Evolutionary conservation across 176 grass and related monocot genomes (phyloP), one percentile per base, ranked within the genome.

Genomic region (Oryza meyeriana): DNA sequence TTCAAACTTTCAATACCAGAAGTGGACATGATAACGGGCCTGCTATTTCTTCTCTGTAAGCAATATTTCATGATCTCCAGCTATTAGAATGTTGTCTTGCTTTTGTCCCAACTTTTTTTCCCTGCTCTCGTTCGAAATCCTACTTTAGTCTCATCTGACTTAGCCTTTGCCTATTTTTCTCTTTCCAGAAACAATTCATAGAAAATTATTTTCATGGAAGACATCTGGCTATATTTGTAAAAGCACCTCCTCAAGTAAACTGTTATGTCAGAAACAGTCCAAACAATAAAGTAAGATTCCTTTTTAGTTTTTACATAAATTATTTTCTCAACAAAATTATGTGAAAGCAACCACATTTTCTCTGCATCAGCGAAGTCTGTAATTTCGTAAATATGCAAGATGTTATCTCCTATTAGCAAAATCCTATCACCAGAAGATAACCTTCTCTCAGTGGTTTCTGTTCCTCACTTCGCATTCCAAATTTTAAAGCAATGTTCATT

Each of bases 21-120:
- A 48, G 11, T 11, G 55, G 13, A 11, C 47, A 33, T 12, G 28
- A 66, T 6, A 44, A 2, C 3, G 62, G 34, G 25, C 64, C 71
- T 76, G 40, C 28, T 77, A 40, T 64, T 82, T 64, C 32, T 85
- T 65, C 52, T 52, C 41, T 66, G 61, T 12, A 26, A 80, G 69
- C 12, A 66, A 16, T 24, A 16, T 75, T n/a, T 57, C 22, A 8
- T 57, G 30, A 12, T 17, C 47, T 59, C 34, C 75, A 18, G 6
- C 74, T 74, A 8, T 33, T 86, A 47, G 33, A 72, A 31, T 1
- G 64, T 67, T 47, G 14, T 72, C 34, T 33, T 69, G 45, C 32
- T 12, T 36, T 22, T 35, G 20, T 18, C 62, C 16, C 34, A 41
- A 41, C 10, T 7, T 27, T 35, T 38, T 20, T 25, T 77, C 11